Conservation (phyloP, 176 grass and related monocot species). For the Tillandsia leiboldiana region DNA sequence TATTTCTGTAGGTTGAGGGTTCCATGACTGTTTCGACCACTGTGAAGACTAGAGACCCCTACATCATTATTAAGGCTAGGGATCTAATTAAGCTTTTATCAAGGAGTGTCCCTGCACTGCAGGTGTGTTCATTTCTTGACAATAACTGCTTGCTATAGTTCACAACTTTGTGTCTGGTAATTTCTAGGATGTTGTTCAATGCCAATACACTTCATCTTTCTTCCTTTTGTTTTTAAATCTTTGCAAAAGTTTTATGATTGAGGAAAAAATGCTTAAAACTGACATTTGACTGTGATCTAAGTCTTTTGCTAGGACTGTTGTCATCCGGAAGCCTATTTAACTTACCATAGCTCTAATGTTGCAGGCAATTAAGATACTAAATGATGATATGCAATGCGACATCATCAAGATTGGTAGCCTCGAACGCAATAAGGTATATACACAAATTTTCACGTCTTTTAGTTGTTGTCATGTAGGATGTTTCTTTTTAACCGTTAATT, state of each 20-base stretch:
- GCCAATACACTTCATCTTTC: background rate
- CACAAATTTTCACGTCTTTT: constrained; percentile 1
- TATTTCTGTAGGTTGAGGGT: constrained; percentile 66
- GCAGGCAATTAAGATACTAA: constrained; percentile 87
- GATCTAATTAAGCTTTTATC: constrained; percentile 88
- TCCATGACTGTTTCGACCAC: constrained; percentile 93
- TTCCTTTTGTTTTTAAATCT: background rate
- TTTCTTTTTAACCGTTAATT: no score
- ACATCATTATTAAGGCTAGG: constrained; percentile 78
- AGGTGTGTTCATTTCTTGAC: constrained; percentile 26
- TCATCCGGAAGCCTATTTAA: no score
- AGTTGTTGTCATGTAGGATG: no score
- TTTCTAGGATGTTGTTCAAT: background rate
- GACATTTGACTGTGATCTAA: background rate
- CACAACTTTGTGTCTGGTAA: background rate
- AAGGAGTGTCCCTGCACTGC: constrained; percentile 78
- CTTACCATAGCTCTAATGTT: background rate
- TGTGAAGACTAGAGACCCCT: constrained; percentile 83
- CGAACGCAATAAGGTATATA: constrained; percentile 68
- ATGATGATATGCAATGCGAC: constrained; percentile 94
- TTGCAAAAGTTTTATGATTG: background rate
- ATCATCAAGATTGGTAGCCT: constrained; percentile 88
- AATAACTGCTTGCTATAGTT: background rate
- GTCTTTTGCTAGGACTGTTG: background rate
- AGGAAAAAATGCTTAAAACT: background rate